Conservation (phyloP, 139 green algal genomes). For the Tetratostichococcus sp. region DNA sequence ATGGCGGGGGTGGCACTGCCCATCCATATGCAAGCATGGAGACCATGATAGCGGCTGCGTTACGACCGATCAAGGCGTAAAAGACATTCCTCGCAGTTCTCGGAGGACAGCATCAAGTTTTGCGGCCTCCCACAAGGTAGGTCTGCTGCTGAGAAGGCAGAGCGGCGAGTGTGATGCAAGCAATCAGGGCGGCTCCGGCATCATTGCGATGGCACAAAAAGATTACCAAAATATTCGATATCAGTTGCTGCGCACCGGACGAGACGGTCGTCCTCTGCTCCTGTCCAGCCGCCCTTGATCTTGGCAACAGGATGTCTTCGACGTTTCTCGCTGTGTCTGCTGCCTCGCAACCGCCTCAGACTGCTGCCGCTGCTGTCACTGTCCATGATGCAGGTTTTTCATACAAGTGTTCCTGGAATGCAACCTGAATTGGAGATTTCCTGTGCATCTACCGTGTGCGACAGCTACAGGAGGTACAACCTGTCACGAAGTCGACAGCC, state of each 20-base stretch:
- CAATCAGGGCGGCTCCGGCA: background rate
- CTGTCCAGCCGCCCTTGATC: constrained; percentile 26
- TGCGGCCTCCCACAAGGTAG: too few species aligned
- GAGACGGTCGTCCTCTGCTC: constrained; percentile 20
- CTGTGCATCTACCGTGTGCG: too few species aligned
- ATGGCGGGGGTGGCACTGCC: too few species aligned
- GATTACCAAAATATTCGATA: background rate
- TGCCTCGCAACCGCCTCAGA: background rate
- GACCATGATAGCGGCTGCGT: too few species aligned
- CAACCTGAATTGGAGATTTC: too few species aligned
- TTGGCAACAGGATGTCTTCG: constrained; percentile 19
- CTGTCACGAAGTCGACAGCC: too few species aligned
- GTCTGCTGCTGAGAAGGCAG: background rate
- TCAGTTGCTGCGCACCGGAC: constrained; percentile 1
- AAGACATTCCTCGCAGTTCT: too few species aligned
- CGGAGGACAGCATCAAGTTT: too few species aligned
- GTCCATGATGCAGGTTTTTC: background rate
- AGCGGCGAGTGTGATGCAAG: background rate
- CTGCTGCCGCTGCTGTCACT: background rate
- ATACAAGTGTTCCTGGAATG: too few species aligned
- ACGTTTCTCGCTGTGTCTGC: background rate
- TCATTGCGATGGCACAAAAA: background rate
- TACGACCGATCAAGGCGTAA: too few species aligned
- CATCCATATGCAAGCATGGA: too few species aligned
- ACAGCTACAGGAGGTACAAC: too few species aligned